phyloP scores from a whole-genome alignment of 352 stramenopile species.

The Phytopythium oedochilum region DNA sequence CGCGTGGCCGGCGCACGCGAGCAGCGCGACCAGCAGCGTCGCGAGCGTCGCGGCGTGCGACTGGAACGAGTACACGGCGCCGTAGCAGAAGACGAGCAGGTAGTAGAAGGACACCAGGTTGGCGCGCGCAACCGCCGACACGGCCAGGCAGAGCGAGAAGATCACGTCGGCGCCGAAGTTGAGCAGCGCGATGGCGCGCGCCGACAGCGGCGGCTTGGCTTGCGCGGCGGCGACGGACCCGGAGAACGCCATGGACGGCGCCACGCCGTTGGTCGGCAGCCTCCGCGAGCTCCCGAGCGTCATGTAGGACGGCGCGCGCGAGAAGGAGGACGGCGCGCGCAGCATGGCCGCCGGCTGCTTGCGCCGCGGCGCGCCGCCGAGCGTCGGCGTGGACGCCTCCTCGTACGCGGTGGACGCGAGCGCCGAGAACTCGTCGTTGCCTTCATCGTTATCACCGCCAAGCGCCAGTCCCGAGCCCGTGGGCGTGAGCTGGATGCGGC shows the following conservation, averaged over 20 bases:
- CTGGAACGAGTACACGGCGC: conserved; percentile 59
- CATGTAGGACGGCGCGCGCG: conserved; percentile 1
- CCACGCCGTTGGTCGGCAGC: neutral
- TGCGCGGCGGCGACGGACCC: neutral
- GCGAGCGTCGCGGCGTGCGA: conserved; percentile 36
- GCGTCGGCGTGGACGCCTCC: conserved; percentile 27
- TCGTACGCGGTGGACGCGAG: conserved; percentile 20
- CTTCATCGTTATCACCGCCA: neutral
- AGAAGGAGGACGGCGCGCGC: conserved; percentile 9
- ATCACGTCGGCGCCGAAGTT: conserved; percentile 21
- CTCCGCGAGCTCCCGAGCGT: conserved; percentile 4
- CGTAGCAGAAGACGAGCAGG: conserved; percentile 62
- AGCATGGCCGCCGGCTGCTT: conserved; percentile 7
- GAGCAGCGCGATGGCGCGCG: conserved; percentile 14
- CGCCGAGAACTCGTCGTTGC: neutral
- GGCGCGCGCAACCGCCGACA: conserved; percentile 40
- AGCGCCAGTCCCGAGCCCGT: conserved; percentile 5
- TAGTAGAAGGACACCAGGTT: conserved; percentile 66
- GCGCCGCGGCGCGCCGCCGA: conserved; percentile 8
- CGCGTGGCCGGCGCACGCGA: conserved; percentile 39
- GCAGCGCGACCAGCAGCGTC: conserved; percentile 40
- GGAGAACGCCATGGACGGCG: neutral
- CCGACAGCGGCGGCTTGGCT: conserved; percentile 14
- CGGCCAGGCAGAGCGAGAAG: conserved; percentile 48
- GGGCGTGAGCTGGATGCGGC: conserved; percentile 34